Evolutionary conservation across 495 filamentous ascomycete genomes (phyloP).

Genomic region (Pyrenopolyporus hunteri): DNA sequence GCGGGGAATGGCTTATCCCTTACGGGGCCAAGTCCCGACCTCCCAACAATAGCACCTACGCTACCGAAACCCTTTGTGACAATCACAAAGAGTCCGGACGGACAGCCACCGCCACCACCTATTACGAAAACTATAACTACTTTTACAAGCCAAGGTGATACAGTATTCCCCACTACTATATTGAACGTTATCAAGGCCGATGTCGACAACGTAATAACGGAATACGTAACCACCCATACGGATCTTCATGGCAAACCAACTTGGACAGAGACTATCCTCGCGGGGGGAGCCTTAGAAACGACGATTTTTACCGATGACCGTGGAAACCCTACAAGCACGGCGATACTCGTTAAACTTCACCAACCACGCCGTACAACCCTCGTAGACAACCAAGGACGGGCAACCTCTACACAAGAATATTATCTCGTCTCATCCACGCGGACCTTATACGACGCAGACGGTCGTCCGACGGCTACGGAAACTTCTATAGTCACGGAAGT

Average conservation of each 20-base stretch:
- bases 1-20: not conserved
- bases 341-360: not conserved
- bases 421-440: slow-evolving; percentile 14
- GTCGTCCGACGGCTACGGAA: slow-evolving; percentile 28
- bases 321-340: slow-evolving; percentile 21
- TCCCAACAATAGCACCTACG: not conserved
- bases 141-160: not conserved
- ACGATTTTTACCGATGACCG: not conserved
- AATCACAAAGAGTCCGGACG: slow-evolving; percentile 1
- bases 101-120: not conserved
- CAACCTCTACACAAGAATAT: slow-evolving; percentile 27
- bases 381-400: slow-evolving; percentile 21
- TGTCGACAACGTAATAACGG: not conserved
- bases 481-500: slow-evolving; percentile 19
- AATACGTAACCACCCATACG: not conserved
- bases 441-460: slow-evolving; percentile 19
- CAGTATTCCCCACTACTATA: not conserved
- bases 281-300: not conserved
- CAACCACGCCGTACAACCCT: slow-evolving; percentile 21
- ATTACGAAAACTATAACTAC: slow-evolving; percentile 28
- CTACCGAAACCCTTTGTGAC: slow-evolving; percentile 8
- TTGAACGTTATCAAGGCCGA: not conserved
- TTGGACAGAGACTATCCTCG: slow-evolving; percentile 15
- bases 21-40: too few relatives aligned
- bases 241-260: slow-evolving; percentile 18